Evolutionary conservation across 495 filamentous ascomycete genomes (phyloP), one percentile per base, ranked within the genome.

Genomic region (Hamigera avellanea): DNA sequence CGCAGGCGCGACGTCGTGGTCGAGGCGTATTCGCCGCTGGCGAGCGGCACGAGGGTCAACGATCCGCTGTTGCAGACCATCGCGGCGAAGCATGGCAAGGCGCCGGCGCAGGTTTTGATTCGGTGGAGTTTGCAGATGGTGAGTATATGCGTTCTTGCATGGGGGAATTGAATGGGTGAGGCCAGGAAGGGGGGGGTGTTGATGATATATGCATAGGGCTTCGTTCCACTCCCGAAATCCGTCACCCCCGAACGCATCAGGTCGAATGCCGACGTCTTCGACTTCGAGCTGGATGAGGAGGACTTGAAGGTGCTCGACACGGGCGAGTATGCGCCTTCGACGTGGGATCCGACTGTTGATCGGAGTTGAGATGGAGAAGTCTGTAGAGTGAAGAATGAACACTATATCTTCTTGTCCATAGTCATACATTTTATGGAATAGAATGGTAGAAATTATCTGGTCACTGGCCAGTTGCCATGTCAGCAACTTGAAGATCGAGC

Each of bases 91-190:
- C 67, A 89, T 52, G 63, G 67, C 2, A 87, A 84, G 63, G 76
- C 76, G 2, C 67, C 76, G 39, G 78, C 83, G 1, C 87, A 95
- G 67, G 67, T 94, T 12, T 58, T 95, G 48, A 50, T 94, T 15
- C 67, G 84, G 32, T 93, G 87, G 87, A 83, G 81, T 45, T 56
- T 94, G 53, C 84, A 93, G 57, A 89, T 67, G 54, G 61, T 63
- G 34, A 40, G 59, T 39, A 26, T 33, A 8, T 7, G 0, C 42
- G 14, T n/a, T 0, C 29, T 10, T 23, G 6, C 4, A 30, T 30
- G 27, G 10, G 5, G 10, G 27, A 12, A 30, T n/a, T 12, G 27
- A 30, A n/a, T 30, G n/a, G 5, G 25, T 26, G 6, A 12, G 25
- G 6, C 6, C 6, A 26, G 12, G 25, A 6, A 12, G 12, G 6